Evolutionary conservation across 768 basidiomycete species (phyloP).

Genomic region (Candolleomyces eurysporus): DNA sequence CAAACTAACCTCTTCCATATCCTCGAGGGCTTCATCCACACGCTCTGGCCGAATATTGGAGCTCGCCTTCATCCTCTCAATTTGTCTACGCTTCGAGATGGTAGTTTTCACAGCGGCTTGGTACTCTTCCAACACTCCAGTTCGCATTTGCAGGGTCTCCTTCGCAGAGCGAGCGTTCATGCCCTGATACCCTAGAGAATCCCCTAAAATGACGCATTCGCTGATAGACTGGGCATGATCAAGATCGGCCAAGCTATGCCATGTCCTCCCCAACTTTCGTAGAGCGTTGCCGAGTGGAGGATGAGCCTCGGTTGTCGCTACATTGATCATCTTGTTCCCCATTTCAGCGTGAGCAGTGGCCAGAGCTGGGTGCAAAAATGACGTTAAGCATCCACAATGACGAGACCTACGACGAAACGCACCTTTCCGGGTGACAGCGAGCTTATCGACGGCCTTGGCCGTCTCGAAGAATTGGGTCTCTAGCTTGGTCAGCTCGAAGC

Average conservation of each 20-base stretch:
- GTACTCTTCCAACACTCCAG: constrained; percentile 90
- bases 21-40: constrained; percentile 89
- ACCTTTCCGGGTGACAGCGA: constrained; percentile 81
- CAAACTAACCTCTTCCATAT: constrained; percentile 78
- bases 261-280: constrained; percentile 81
- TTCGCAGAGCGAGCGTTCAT: constrained; percentile 97
- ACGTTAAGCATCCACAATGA: constrained; percentile 2
- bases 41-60: constrained; percentile 81
- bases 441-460: constrained; percentile 86
- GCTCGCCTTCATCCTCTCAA: constrained; percentile 85
- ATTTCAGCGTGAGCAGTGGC: constrained; percentile 81
- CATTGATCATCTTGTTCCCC: constrained; percentile 89
- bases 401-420: constrained; percentile 13
- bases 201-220: constrained; percentile 95
- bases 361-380: constrained; percentile 48
- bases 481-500: constrained; percentile 88
- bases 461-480: constrained; percentile 92
- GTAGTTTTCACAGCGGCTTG: constrained; percentile 90
- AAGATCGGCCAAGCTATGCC: constrained; percentile 86
- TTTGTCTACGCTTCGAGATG: constrained; percentile 88
- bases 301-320: constrained; percentile 87
- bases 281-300: constrained; percentile 80
- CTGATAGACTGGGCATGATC: constrained; percentile 90
- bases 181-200: constrained; percentile 93
- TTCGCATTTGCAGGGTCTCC: constrained; percentile 88